Evolutionary conservation across 2,329 filamentous ascomycete species (phyloP).

Genomic region (Rhynchosporium secalis): DNA sequence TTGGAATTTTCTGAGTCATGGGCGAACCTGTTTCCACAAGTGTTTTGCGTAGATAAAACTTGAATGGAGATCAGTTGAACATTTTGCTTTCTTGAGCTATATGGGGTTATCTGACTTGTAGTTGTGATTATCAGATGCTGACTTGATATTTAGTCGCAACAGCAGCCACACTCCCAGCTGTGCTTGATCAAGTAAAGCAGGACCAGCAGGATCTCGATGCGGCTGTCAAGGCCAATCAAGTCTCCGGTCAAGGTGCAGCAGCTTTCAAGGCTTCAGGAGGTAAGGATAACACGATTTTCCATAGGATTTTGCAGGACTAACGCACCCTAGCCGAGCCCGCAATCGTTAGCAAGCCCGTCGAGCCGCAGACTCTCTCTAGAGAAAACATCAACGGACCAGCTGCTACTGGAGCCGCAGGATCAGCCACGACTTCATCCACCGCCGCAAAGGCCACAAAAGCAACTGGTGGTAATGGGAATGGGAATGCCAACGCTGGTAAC

Average conservation of each 20-base stretch:
- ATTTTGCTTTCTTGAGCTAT: neutral
- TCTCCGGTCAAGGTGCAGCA: constrained; percentile 41
- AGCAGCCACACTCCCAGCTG: constrained; percentile 45
- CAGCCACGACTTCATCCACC: neutral
- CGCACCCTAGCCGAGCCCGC: neutral
- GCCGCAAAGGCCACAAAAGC: constrained; percentile 1
- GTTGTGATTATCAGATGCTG: neutral
- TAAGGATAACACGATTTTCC: neutral
- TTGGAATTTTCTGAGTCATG: neutral
- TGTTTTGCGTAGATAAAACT: constrained; percentile 9
- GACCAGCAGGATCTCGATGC: constrained; percentile 52
- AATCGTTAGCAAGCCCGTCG: constrained; percentile 6
- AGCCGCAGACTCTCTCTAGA: constrained; percentile 6
- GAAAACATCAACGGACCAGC: constrained; percentile 10
- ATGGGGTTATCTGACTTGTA: neutral
- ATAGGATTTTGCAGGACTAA: neutral
- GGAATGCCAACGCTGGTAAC: neutral
- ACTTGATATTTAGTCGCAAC: constrained; percentile 43
- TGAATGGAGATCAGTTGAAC: constrained; percentile 3
- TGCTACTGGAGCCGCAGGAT: neutral
- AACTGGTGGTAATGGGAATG: neutral
- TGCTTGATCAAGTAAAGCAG: constrained; percentile 50
- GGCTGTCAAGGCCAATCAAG: constrained; percentile 48
- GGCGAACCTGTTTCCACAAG: constrained; percentile 30
- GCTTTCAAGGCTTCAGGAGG: constrained; percentile 12